Evolutionary conservation across 2,329 filamentous ascomycete species (phyloP).

Genomic region (Alternaria alternata): DNA sequence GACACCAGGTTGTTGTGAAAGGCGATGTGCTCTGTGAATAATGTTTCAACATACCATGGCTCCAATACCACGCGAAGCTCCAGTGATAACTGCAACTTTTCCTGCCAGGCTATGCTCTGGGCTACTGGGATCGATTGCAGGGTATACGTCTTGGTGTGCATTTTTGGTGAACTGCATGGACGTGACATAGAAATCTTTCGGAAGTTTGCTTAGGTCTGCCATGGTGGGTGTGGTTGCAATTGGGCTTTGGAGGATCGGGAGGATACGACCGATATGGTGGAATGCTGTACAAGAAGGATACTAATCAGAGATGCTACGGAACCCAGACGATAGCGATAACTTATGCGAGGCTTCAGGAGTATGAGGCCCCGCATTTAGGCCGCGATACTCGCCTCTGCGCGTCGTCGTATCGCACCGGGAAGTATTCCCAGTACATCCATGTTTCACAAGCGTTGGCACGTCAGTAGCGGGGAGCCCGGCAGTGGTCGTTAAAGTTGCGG

Average conservation of each 20-base stretch:
- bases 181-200: slow-evolving; percentile 22
- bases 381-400: background rate
- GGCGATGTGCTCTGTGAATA: background rate
- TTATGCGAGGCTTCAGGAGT: background rate
- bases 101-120: slow-evolving; percentile 45
- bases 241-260: background rate
- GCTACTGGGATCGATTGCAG: slow-evolving; percentile 49
- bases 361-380: slow-evolving; percentile 1
- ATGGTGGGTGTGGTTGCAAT: background rate
- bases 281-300: background rate
- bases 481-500: slow-evolving; percentile 4
- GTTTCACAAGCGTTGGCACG: background rate
- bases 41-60: slow-evolving; percentile 20
- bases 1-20: background rate
- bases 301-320: background rate
- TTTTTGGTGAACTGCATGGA: slow-evolving; percentile 20
- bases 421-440: background rate
- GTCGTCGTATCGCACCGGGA: background rate
- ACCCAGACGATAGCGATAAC: background rate
- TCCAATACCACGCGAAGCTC: slow-evolving; percentile 52
- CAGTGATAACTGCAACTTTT: slow-evolving; percentile 52
- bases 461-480: background rate
- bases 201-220: slow-evolving; percentile 20
- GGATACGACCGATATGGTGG: background rate
- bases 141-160: slow-evolving; percentile 49